Conservation (phyloP, 2,329 filamentous ascomycete species). For the Ophiocordyceps camponoti-rufipedis region DNA sequence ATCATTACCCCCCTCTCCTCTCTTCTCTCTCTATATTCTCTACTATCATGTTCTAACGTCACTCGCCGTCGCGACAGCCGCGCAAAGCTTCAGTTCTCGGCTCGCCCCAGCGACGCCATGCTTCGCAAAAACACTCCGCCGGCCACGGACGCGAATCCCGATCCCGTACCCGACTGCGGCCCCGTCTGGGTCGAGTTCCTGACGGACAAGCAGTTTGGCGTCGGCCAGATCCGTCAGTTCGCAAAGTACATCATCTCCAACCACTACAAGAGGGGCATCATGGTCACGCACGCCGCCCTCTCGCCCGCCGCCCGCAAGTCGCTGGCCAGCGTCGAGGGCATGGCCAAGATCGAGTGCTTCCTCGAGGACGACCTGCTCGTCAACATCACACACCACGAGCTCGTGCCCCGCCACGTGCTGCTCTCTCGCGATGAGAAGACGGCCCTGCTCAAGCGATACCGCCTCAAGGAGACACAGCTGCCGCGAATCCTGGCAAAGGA, state of each 20-base stretch:
- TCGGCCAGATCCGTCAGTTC: conserved; percentile 83
- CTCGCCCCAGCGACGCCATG: conserved; percentile 70
- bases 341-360: conserved; percentile 82
- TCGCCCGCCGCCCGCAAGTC: conserved; percentile 79
- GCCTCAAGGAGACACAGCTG: conserved; percentile 92
- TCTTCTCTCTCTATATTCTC: background rate
- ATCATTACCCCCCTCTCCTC: background rate
- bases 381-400: conserved; percentile 95
- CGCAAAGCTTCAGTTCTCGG: conserved; percentile 70
- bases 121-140: conserved; percentile 64
- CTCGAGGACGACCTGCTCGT: conserved; percentile 89
- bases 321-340: conserved; percentile 56
- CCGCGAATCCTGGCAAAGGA: conserved; percentile 83
- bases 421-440: conserved; percentile 81
- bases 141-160: conserved; percentile 47
- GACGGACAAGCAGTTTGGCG: conserved; percentile 60
- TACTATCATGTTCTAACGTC: background rate
- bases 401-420: conserved; percentile 85
- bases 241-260: conserved; percentile 64
- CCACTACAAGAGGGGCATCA: conserved; percentile 78
- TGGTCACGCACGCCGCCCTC: conserved; percentile 67
- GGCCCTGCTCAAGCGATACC: conserved; percentile 71
- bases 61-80: conserved; percentile 35
- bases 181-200: conserved; percentile 91
- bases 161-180: conserved; percentile 59